Evolutionary conservation across 768 basidiomycete species (phyloP), one percentile per base, ranked within the genome.

Genomic region (Gloeostereum incarnatum): DNA sequence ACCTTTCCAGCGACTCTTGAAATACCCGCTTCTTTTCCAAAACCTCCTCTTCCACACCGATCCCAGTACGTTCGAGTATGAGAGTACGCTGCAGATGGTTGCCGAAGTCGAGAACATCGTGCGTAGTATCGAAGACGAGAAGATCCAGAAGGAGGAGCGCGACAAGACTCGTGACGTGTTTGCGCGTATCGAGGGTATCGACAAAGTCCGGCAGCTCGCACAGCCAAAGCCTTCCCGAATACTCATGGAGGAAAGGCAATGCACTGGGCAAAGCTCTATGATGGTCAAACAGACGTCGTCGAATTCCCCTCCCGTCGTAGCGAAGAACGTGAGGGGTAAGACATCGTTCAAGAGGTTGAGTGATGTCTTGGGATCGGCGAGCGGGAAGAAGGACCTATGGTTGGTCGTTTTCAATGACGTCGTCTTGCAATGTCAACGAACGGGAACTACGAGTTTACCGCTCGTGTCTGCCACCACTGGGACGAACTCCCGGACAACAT

Each of bases 31-130:
- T 23, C 75, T 99, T 33, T 97, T 98, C 64, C 96, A 99, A 61
- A 97, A 96, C 57, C 72, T 97, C 11, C 76, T 98, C 39, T 97
- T 85, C 62, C 89, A 92, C 61, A 96, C 94, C 13, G 96, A 99
- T 50, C 92, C 96, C 2, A 92, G 89, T 45, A 91, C 93, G 3
- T 92, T 84, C 51, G 96, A 99, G 61, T 99, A 96, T 54, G 96
- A 99, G 58, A 85, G 83, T 53, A 96, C 93, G 9, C 65, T 94
- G 29, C 82, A 84, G 55, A 94, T 98, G 88, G 92, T 97, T 1
- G 89, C 91, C 14, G 92, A 98, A 58, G 88, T 99, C 5, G 96
- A 99, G 62, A 80, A 73, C 14, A 94, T 98, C 50, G 94, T 99
- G 34, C 74, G 94, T 31, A 88, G 86, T 44, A 97, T 99, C 40